Base-by-base conservation (phyloP, 2,329 filamentous ascomycete genomes). In the Penicillium psychrosexuale region DNA sequence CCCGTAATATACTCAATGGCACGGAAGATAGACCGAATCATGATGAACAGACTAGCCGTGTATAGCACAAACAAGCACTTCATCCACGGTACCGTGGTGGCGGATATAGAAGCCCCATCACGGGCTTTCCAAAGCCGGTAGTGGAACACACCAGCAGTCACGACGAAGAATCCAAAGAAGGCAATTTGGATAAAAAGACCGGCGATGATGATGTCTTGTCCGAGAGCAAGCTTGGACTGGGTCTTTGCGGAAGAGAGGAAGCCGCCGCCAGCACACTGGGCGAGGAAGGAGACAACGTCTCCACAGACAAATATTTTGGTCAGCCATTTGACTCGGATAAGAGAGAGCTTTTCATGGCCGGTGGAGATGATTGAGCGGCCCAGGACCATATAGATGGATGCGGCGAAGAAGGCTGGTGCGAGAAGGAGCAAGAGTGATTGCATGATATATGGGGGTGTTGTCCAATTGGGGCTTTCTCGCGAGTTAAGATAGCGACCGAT, bases 361-460 rank as follows among this genome's bases (percentile, higher is more conserved):
- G 77, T 65, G 4, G 67, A 63, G 12, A 79, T 73, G 13, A 80
- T 74, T 12, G 28, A 15, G n/a, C 78, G 72, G 34, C 72, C 75
- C 39, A 81, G 74, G 8, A 72, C 66, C 66, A 80, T 81, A 58
- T 81, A 80, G 58, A 80, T 77, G 0, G 74, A 75, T 13, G 79
- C 79, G 8, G 78, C 78, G 53, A 78, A 76, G 37, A 80, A 73
- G 3, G 75, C 74, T 0, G 78, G 79, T 0, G 77, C 78, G 8
- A 81, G 66, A 9, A 81, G 69, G 34, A 80, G 70, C 57, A 80
- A 69, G 28, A 79, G 57, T 5, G 64, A 65, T 56, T 79, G 76
- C 45, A 78, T 70, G 55, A 76, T 71, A 61, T 72, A 79, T 8
- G 44, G 44, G 3, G 1, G 2, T 8, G 31, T 33, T 22, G 28